These are phyloP conservation scores for Cercospora sp. DNA, from an alignment of 2,329 filamentous ascomycete genomes.

Conservation along the genomic window DNA sequence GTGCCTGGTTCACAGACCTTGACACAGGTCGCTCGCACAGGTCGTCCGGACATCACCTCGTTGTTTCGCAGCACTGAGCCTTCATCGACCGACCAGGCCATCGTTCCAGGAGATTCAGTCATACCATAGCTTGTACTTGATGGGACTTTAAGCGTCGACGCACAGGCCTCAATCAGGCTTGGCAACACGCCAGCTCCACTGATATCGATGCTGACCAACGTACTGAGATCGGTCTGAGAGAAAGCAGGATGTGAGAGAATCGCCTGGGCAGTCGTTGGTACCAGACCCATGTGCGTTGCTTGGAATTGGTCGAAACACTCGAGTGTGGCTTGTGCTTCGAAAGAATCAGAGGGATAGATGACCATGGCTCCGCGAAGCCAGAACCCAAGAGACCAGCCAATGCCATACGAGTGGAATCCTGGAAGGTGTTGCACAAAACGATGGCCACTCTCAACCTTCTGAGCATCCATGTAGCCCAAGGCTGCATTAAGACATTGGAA, in stretches of 20 bases:
- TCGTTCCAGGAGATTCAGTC: slow-evolving; percentile 48
- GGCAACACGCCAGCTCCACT: slow-evolving; percentile 42
- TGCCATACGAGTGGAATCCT: slow-evolving; percentile 38
- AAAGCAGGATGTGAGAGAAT: slow-evolving; percentile 37
- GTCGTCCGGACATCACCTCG: slow-evolving; percentile 46
- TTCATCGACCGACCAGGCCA: slow-evolving; percentile 43
- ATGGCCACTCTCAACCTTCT: slow-evolving; percentile 34
- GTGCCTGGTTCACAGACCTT: slow-evolving; percentile 37
- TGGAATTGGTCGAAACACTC: slow-evolving; percentile 37
- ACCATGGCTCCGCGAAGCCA: slow-evolving; percentile 33
- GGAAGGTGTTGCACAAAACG: slow-evolving; percentile 36
- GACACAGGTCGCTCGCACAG: slow-evolving; percentile 44
- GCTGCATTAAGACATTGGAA: slow-evolving; percentile 43
- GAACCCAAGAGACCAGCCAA: slow-evolving; percentile 36
- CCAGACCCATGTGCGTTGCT: slow-evolving; percentile 38
- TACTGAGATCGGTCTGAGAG: slow-evolving; percentile 32
- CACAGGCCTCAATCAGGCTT: slow-evolving; percentile 35
- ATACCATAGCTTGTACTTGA: slow-evolving; percentile 45
- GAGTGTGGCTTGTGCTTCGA: slow-evolving; percentile 38
- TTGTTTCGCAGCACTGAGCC: slow-evolving; percentile 37
- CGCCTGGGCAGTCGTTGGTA: slow-evolving; percentile 39
- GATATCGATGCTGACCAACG: slow-evolving; percentile 38
- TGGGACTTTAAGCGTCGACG: slow-evolving; percentile 33
- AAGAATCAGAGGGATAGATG: slow-evolving; percentile 36
- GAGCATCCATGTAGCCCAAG: slow-evolving; percentile 31